These are phyloP conservation scores for Pachyrhizus erosus DNA, from an alignment of 306 rosid species.

Conservation along the genomic window DNA sequence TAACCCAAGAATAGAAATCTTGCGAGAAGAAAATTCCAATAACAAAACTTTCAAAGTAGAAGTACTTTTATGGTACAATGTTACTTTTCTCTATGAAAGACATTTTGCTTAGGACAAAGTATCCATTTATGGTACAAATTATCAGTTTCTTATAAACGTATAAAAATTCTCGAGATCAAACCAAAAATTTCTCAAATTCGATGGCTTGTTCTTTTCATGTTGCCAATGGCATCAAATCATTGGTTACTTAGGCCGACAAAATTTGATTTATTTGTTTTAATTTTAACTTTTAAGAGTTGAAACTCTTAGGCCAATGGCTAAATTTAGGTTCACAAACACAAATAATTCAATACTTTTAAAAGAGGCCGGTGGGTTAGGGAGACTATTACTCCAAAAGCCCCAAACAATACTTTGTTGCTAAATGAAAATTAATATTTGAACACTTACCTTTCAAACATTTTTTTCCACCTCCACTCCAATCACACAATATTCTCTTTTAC, in stretches of 20 bases:
- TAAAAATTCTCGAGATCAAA: neutral
- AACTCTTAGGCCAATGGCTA: constrained; percentile 4
- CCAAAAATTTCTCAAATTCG: neutral
- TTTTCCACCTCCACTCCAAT: neutral
- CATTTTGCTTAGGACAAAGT: neutral
- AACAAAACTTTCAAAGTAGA: neutral
- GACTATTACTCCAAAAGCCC: neutral
- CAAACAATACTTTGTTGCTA: neutral
- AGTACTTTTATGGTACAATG: neutral
- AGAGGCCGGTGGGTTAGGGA: constrained; percentile 32
- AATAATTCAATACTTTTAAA: neutral
- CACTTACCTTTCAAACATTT: too few species aligned
- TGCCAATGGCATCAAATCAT: constrained; percentile 6
- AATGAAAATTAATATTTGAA: neutral
- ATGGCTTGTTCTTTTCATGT: neutral
- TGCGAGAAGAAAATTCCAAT: neutral
- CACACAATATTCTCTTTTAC: neutral
- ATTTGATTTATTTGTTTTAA: neutral
- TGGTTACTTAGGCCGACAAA: constrained; percentile 23
- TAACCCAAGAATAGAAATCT: neutral
- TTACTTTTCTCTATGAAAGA: neutral
- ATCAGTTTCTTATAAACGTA: neutral
- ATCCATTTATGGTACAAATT: neutral
- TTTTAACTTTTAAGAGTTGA: constrained; percentile 2
- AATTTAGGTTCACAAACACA: constrained; percentile 27